A percentile compares a stretch with the other conserved stretches of the same genome.
Conservation (phyloP, 1,284 basidiomycete species). For the Exobasidium cylindrosporum region DNA sequence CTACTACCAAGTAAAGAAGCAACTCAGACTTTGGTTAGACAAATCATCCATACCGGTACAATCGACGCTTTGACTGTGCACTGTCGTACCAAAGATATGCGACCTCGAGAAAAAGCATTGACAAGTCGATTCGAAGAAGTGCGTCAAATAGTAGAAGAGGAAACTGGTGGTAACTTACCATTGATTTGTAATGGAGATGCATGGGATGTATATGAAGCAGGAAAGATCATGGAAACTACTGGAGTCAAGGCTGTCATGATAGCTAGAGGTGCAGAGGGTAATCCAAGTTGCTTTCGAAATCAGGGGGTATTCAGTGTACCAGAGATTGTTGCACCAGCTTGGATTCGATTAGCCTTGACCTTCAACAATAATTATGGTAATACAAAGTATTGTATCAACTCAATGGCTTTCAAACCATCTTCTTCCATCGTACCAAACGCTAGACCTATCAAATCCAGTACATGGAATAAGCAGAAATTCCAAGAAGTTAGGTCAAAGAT, state of each 20-base stretch:
- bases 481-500: slow-evolving; percentile 29
- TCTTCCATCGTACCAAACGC: slow-evolving; percentile 17
- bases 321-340: slow-evolving; percentile 43
- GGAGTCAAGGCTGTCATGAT: slow-evolving; percentile 94
- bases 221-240: slow-evolving; percentile 64
- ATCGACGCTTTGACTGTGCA: slow-evolving; percentile 88
- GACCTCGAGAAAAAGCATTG: slow-evolving; percentile 75
- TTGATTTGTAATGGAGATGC: slow-evolving; percentile 95
- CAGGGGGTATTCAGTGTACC: slow-evolving; percentile 34
- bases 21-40: slow-evolving; percentile 79
- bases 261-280: slow-evolving; percentile 86
- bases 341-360: slow-evolving; percentile 36
- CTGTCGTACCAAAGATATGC: slow-evolving; percentile 90
- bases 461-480: slow-evolving; percentile 16
- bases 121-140: slow-evolving; percentile 78
- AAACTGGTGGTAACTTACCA: slow-evolving; percentile 64
- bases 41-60: slow-evolving; percentile 76
- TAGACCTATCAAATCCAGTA: not conserved
- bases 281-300: slow-evolving; percentile 80
- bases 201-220: slow-evolving; percentile 72
- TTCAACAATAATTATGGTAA: slow-evolving; percentile 72
- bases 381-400: slow-evolving; percentile 82
- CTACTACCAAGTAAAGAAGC: slow-evolving; percentile 79
- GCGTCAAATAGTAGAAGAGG: slow-evolving; percentile 69
- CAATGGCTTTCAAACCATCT: slow-evolving; percentile 49